A percentile compares a stretch with the other conserved stretches of the same genome.
Evolutionary conservation across 2,329 filamentous ascomycete species (phyloP).

Genomic region (Stagonosporopsis chrysanthemi): DNA sequence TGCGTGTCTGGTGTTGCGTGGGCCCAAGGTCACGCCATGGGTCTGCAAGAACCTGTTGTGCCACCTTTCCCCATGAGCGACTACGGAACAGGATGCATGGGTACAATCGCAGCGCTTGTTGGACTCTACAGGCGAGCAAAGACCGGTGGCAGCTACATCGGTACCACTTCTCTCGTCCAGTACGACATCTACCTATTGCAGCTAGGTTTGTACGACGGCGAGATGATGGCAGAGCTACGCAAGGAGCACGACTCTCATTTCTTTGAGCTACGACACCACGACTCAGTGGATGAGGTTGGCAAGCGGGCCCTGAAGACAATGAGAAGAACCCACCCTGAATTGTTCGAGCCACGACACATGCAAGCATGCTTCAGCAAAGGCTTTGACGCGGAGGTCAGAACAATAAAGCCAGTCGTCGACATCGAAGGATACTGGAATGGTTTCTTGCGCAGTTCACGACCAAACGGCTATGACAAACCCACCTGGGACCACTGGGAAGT

Average conservation of each 20-base stretch:
- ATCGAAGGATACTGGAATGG: constrained; percentile 59
- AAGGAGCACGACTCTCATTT: constrained; percentile 61
- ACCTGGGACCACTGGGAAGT: constrained; percentile 58
- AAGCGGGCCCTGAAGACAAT: constrained; percentile 65
- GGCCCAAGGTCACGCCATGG: constrained; percentile 70
- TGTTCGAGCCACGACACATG: constrained; percentile 60
- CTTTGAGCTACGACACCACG: constrained; percentile 64
- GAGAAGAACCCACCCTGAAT: constrained; percentile 60
- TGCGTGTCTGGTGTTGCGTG: constrained; percentile 67
- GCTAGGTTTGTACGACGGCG: constrained; percentile 63
- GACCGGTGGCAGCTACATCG: constrained; percentile 70
- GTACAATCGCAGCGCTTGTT: constrained; percentile 70
- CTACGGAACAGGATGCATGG: constrained; percentile 77
- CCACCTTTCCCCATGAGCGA: constrained; percentile 67
- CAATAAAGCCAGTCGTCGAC: constrained; percentile 56
- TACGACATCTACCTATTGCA: constrained; percentile 72
- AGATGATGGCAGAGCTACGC: constrained; percentile 62
- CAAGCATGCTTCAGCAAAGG: constrained; percentile 59
- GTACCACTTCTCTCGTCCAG: constrained; percentile 69
- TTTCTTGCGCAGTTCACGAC: constrained; percentile 58
- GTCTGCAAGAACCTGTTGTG: constrained; percentile 68
- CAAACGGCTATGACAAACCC: constrained; percentile 61
- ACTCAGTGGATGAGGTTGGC: constrained; percentile 72
- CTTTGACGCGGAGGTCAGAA: constrained; percentile 56
- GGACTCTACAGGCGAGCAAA: constrained; percentile 70